Conservation (phyloP, 768 basidiomycete species). For the Ramaria sp. region DNA sequence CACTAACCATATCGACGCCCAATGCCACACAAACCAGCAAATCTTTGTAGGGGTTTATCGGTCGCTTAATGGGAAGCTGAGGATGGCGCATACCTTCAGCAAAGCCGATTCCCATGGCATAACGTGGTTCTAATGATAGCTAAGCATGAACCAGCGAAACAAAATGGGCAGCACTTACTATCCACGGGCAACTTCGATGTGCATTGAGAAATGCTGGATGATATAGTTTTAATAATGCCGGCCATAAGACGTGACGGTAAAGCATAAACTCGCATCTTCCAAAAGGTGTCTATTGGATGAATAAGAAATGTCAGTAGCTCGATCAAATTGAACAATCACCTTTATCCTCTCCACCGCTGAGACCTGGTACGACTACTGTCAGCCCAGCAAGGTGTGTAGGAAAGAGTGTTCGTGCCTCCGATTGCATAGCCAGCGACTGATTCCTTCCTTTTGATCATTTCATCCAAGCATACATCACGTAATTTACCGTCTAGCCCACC, state of each 20-base stretch:
- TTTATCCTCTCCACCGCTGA: slow-evolving; percentile 90
- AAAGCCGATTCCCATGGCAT: slow-evolving; percentile 89
- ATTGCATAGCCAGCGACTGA: slow-evolving; percentile 86
- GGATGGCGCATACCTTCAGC: slow-evolving; percentile 57
- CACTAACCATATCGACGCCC: slow-evolving; percentile 80
- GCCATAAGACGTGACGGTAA: neutral
- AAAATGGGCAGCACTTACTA: slow-evolving; percentile 33
- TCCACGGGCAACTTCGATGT: slow-evolving; percentile 69
- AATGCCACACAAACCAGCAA: slow-evolving; percentile 83
- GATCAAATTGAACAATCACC: slow-evolving; percentile 28
- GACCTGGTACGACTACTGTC: slow-evolving; percentile 8
- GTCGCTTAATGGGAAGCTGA: neutral
- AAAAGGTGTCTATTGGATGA: slow-evolving; percentile 53
- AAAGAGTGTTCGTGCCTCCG: slow-evolving; percentile 36
- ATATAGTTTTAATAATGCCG: slow-evolving; percentile 23
- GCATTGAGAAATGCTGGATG: slow-evolving; percentile 62
- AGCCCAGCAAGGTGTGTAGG: neutral
- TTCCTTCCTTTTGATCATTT: slow-evolving; percentile 69
- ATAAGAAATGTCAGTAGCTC: neutral
- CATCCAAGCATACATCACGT: slow-evolving; percentile 65
- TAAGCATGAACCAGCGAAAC: slow-evolving; percentile 1
- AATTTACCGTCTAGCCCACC: slow-evolving; percentile 69
- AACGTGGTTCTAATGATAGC: slow-evolving; percentile 57
- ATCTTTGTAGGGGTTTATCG: slow-evolving; percentile 33
- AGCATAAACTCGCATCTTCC: slow-evolving; percentile 54